Base-by-base conservation (phyloP, 768 basidiomycete species). In the Jaapia argillacea region DNA sequence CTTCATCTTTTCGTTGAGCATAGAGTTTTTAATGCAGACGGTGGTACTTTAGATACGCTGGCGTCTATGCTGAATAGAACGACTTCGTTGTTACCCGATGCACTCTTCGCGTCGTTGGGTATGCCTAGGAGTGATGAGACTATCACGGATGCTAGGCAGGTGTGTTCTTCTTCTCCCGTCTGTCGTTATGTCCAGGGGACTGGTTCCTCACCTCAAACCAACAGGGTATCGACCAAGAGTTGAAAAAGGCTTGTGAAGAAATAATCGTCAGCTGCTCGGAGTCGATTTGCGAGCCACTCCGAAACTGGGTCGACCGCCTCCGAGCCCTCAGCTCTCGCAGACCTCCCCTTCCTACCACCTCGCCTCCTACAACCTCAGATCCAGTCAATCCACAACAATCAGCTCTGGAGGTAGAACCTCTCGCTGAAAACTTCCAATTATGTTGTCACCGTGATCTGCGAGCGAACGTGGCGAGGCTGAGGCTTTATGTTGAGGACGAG, bases 191-290 rank as follows among this genome's bases (percentile, higher is more conserved):
- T 46, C 40, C 45, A 16, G 16, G 41, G 31, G 27, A 40, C 36
- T 36, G 26, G 42, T 46, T 22, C 48, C 36, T 14, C 35, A 43
- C 20, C 23, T 18, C 16, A 14, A 36, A 18, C 16, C 25, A 21
- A 22, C 58, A 93, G 88, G 83, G 81, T 46, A 84, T 96, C 51
- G 94, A 97, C 62, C 72, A 81, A 39, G 85, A 84, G 24, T 75
- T 97, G 23, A 87, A 90, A 54, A 68, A 69, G 14, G 82, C 80
- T 0, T 98, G 93, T 63, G 90, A 94, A 64, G 77, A 79, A 31
- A 72, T 90, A 27, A 94, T 98, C 45, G 61, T 69, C 3, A 61
- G 73, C 12, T 81, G 80, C 48, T 70, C 79, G 5, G 63, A 68
- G 28, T 59, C 68, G 0, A 70, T 86, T 21, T 78, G 78, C 33